phyloP scores from a whole-genome alignment of 306 rosid species.

The Quercus bicolor region DNA sequence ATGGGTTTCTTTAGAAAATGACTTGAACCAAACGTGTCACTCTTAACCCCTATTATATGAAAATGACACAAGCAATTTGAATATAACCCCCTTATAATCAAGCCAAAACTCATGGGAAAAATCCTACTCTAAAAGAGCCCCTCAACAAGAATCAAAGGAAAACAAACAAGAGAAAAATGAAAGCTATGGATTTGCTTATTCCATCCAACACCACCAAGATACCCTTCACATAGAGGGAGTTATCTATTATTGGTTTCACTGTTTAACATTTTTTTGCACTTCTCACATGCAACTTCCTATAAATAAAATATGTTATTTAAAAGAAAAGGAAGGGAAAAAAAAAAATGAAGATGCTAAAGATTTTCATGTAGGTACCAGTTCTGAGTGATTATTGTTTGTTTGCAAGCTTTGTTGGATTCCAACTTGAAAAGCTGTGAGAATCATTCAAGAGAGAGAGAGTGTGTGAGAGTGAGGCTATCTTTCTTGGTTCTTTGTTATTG shows the following conservation, averaged over 20 bases:
- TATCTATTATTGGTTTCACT: not conserved
- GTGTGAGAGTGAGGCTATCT: conserved; percentile 16
- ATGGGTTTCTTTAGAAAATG: conserved; percentile 26
- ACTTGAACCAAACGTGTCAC: conserved; percentile 42
- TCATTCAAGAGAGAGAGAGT: conserved; percentile 32
- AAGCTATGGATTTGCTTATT: conserved; percentile 5
- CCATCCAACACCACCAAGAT: conserved; percentile 26
- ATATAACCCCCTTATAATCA: conserved; percentile 16
- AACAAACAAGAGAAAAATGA: conserved; percentile 16
- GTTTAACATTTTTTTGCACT: conserved; percentile 3
- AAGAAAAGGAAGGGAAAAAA: not conserved
- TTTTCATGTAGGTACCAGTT: conserved; percentile 11
- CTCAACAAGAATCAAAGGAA: conserved; percentile 10
- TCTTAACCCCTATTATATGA: conserved; percentile 7
- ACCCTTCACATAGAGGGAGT: not conserved
- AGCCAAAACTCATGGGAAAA: conserved; percentile 25
- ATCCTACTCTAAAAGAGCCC: conserved; percentile 1
- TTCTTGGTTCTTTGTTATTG: conserved; percentile 29
- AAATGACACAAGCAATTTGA: conserved; percentile 16
- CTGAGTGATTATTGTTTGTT: conserved; percentile 29
- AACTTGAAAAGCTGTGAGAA: conserved; percentile 42
- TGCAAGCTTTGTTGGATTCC: conserved; percentile 39
- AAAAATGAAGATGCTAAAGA: conserved; percentile 18
- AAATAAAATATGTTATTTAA: too few relatives aligned
- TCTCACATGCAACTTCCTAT: conserved; percentile 22